Base-by-base conservation (phyloP, 2,329 filamentous ascomycete genomes). In the Ophiostoma angusticollis region DNA sequence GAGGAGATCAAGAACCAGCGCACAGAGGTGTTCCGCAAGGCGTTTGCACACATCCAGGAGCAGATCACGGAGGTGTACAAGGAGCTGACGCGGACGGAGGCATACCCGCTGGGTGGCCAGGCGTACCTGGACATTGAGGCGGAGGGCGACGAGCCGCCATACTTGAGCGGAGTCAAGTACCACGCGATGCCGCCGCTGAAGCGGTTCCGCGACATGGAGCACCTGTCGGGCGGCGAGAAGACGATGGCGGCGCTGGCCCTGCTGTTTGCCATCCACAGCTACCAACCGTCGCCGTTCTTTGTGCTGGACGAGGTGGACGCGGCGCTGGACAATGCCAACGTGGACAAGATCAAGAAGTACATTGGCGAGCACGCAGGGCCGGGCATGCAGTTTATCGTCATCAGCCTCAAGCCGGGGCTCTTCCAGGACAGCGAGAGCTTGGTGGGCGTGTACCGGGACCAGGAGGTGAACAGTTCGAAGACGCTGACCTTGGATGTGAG, bases 311-410 rank as follows among this genome's bases (percentile, higher is more conserved):
- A 98, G 62, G 89, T 98, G 12, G 91, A 98, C 56, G 93, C 91
- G 9, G 93, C 91, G 29, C 72, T 98, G n/a, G 91, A 98, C 57
- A 94, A 95, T 54, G 86, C 89, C 44, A 98, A 98, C 52, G 91
- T 96, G 6, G 80, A 85, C 50, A 86, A 93, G 57, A 87, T 98
- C 59, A 91, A 89, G 48, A 91, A 91, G 59, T 98, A 98, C 55
- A 93, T 98, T 45, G 76, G 81, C 27, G 85, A 93, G 54, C 87
- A 98, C 60, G 84, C 87, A 1, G 84, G 85, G 1, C 91, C 91
- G 1, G 93, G 93, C 12, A 96, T 96, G 86, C 91, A 98, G 59
- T 98, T 98, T 51, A 93, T 98, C 45, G 91, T 98, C 49, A 98
- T 98, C 59, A 86, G 79, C 63, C 70, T 98, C 57, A 98, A 98